Evolutionary conservation across 2,329 filamentous ascomycete species (phyloP).

Genomic region (Dryadomyces sulphureus): DNA sequence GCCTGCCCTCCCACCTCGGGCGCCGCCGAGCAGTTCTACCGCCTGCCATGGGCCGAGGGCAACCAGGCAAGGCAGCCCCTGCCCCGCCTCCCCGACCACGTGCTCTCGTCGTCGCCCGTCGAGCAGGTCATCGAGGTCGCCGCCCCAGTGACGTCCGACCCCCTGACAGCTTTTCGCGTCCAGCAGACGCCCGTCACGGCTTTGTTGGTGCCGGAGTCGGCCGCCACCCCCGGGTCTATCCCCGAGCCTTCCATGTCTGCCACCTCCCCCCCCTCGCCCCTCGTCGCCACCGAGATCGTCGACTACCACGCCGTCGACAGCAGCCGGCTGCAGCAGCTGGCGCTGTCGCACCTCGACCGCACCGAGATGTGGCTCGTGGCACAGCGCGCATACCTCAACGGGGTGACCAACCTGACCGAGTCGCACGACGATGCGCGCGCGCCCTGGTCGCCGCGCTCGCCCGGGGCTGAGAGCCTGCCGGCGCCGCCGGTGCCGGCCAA

Average conservation of each 20-base stretch:
- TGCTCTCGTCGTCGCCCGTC: conserved; percentile 31
- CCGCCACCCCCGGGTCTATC: conserved; percentile 12
- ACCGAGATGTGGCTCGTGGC: conserved; percentile 78
- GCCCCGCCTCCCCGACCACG: background rate
- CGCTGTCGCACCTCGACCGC: conserved; percentile 63
- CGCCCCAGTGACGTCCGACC: conserved; percentile 33
- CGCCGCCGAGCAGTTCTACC: conserved; percentile 86
- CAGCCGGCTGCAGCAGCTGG: conserved; percentile 54
- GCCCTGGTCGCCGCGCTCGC: background rate
- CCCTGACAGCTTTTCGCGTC: conserved; percentile 42
- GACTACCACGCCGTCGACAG: conserved; percentile 65
- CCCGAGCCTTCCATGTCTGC: conserved; percentile 12
- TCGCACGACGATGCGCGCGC: conserved; percentile 9
- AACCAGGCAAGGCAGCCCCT: conserved; percentile 18
- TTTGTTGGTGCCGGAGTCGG: conserved; percentile 10
- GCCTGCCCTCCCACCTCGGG: conserved; percentile 62
- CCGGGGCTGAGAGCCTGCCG: conserved; percentile 14
- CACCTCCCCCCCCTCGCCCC: conserved; percentile 33
- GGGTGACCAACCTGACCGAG: conserved; percentile 42
- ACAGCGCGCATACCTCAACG: conserved; percentile 63
- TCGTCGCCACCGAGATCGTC: conserved; percentile 49
- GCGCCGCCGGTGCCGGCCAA: conserved; percentile 9
- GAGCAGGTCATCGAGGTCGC: conserved; percentile 54
- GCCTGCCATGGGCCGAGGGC: conserved; percentile 55
- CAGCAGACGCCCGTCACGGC: conserved; percentile 23